Evolutionary conservation across 2,329 filamentous ascomycete genomes (phyloP).

Genomic region (Cercospora zeae-maydis): DNA sequence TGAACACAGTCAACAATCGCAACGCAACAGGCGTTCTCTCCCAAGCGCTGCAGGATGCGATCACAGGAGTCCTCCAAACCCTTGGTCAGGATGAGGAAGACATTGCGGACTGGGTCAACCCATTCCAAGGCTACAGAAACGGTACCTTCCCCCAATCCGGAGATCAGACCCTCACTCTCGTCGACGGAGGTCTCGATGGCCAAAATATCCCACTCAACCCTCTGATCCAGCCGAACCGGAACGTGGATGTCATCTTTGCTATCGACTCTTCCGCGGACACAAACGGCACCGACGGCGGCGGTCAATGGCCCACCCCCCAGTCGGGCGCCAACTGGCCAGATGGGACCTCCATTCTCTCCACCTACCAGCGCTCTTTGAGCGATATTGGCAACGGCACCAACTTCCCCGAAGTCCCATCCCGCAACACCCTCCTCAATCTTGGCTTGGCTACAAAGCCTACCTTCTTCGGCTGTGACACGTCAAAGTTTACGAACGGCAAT

Average conservation of each 20-base stretch:
- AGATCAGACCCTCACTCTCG: constrained; percentile 59
- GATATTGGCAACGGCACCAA: constrained; percentile 61
- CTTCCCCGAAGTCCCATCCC: constrained; percentile 69
- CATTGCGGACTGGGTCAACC: constrained; percentile 75
- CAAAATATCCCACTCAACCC: constrained; percentile 79
- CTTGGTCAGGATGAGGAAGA: constrained; percentile 63
- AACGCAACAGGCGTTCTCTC: constrained; percentile 39
- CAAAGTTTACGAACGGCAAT: constrained; percentile 55
- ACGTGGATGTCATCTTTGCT: constrained; percentile 77
- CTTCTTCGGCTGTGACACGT: constrained; percentile 74
- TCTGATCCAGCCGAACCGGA: constrained; percentile 67
- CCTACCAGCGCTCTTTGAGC: constrained; percentile 64
- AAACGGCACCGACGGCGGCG: constrained; percentile 44
- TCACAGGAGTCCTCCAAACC: constrained; percentile 51
- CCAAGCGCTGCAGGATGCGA: constrained; percentile 46
- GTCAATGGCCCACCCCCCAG: constrained; percentile 27
- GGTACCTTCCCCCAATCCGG: constrained; percentile 56
- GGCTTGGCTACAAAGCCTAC: constrained; percentile 66
- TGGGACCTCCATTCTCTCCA: constrained; percentile 69
- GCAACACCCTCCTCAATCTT: constrained; percentile 74
- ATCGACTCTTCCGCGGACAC: constrained; percentile 76
- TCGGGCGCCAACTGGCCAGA: constrained; percentile 65
- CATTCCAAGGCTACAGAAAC: constrained; percentile 65
- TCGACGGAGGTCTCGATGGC: constrained; percentile 73
- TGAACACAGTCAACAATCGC: constrained; percentile 60